phyloP scores from a whole-genome alignment of 495 filamentous ascomycete genomes.

The Neurospora tetraspora region DNA sequence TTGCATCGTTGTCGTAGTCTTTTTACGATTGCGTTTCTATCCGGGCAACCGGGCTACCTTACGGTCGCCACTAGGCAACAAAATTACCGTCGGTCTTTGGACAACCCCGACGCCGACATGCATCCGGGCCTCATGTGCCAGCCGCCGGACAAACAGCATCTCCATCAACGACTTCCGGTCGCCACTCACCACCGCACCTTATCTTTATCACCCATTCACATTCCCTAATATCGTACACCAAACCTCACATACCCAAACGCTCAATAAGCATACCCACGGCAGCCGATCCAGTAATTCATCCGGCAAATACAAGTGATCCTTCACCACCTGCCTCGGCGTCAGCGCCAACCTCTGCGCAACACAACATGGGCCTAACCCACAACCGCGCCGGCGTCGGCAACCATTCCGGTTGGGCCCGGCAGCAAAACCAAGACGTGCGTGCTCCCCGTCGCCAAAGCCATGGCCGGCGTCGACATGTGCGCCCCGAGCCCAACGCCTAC shows the following conservation, averaged over 20 bases:
- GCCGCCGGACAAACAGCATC: neutral
- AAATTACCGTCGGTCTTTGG: too few species aligned
- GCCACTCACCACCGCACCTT: neutral
- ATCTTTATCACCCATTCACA: neutral
- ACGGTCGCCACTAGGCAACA: too few species aligned
- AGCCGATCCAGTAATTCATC: conserved; percentile 42
- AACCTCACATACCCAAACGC: neutral
- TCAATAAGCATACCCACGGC: conserved; percentile 29
- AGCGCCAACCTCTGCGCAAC: conserved; percentile 57
- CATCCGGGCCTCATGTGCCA: neutral
- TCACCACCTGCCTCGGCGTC: conserved; percentile 53
- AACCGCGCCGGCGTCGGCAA: too few species aligned
- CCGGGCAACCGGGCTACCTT: too few species aligned
- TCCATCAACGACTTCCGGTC: neutral
- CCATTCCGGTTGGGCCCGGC: too few species aligned
- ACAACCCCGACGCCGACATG: neutral
- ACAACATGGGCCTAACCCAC: too few species aligned
- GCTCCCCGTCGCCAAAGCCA: too few species aligned
- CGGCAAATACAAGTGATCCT: conserved; percentile 50
- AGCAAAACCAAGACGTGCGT: conserved; percentile 30
- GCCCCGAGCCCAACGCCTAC: too few species aligned
- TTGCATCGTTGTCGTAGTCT: too few species aligned
- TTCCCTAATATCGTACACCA: neutral
- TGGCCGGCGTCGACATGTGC: too few species aligned
- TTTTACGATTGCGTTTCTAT: too few species aligned